Evolutionary conservation across 352 stramenopile species (phyloP).

Genomic region (Globisporangium okanoganense): DNA sequence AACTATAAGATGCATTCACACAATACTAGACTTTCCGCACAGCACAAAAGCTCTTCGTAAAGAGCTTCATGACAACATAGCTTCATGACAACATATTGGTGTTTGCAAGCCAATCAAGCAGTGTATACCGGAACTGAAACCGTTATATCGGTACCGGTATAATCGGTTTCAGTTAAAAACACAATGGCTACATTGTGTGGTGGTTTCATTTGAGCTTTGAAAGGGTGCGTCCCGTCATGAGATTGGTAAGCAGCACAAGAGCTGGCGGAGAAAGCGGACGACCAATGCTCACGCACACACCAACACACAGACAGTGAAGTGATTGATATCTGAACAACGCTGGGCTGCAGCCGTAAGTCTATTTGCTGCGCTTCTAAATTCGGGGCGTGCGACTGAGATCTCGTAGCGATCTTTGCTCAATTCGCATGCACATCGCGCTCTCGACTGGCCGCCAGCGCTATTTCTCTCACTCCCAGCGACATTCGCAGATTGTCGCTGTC

Average conservation of each 20-base stretch:
- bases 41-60: not conserved
- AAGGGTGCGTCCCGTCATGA: not conserved
- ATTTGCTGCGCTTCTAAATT: not conserved
- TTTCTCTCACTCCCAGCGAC: not conserved
- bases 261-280: not conserved
- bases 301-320: too few relatives aligned
- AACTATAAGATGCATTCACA: constrained; percentile 1
- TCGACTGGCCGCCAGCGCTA: not conserved
- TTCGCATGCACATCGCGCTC: not conserved
- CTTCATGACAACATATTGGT: not conserved
- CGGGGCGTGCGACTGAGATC: not conserved
- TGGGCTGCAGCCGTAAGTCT: not conserved
- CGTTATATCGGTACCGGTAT: not conserved
- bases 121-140: not conserved
- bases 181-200: not conserved
- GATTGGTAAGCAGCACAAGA: not conserved
- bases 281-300: too few relatives aligned
- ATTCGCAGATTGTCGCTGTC: not conserved
- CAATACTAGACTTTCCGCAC: not conserved
- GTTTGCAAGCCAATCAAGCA: not conserved
- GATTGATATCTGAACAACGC: not conserved
- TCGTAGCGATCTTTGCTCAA: not conserved
- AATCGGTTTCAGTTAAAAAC: not conserved
- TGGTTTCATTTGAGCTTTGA: not conserved
- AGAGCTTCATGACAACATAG: not conserved